phyloP scores from a whole-genome alignment of 139 green algal genomes.

The Coelastrella sp. region DNA sequence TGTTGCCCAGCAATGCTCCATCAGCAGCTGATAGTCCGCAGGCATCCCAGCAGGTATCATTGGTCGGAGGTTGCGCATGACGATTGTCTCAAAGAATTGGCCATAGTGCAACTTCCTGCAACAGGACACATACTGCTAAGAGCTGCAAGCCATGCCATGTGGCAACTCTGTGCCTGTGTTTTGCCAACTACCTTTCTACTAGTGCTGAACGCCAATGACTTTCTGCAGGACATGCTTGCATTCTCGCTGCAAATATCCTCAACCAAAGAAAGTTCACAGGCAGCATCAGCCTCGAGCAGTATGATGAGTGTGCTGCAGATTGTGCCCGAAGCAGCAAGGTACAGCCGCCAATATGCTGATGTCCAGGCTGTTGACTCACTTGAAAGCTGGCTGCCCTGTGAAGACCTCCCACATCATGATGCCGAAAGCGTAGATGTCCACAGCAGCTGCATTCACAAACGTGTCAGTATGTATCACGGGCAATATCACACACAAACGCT shows the following conservation, averaged over 20 bases:
- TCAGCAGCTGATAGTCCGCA: conserved; percentile 25
- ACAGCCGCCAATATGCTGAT: no score
- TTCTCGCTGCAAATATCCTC: no score
- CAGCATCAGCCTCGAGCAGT: no score
- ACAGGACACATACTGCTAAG: background rate
- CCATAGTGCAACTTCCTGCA: conserved; percentile 31
- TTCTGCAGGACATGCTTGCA: no score
- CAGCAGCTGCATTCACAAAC: background rate
- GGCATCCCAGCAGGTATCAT: conserved; percentile 20
- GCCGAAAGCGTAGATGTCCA: conserved; percentile 55
- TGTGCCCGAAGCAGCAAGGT: no score
- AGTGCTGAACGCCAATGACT: no score
- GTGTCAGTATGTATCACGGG: no score
- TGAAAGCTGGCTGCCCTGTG: conserved; percentile 10
- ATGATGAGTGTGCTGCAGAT: no score
- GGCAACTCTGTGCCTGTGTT: no score
- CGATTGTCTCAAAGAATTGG: conserved; percentile 38
- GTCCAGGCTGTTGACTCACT: background rate
- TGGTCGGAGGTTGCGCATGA: conserved; percentile 23
- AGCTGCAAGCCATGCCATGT: background rate
- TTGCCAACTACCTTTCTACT: background rate
- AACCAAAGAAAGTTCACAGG: no score
- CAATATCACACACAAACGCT: no score
- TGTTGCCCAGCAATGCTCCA: conserved; percentile 16
- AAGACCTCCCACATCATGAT: conserved; percentile 58